Percentiles rank a stretch among this genome's conserved stretches.
phyloP scores from a whole-genome alignment of 768 basidiomycete genomes.

The Pulveroboletus sp. region DNA sequence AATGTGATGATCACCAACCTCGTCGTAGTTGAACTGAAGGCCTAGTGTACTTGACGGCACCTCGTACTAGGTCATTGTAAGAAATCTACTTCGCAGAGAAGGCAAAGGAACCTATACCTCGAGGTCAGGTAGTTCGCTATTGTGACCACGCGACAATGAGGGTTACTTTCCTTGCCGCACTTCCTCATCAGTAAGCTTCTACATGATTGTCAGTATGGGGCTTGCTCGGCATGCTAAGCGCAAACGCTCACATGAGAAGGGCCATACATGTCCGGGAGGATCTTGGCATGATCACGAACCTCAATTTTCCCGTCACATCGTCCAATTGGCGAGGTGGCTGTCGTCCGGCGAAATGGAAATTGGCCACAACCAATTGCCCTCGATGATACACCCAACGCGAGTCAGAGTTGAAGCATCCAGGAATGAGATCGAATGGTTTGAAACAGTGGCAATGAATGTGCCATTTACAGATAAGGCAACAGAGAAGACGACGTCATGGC shows the following conservation, averaged over 20 bases:
- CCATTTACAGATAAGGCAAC: background rate
- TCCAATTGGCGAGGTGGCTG: background rate
- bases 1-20: no score
- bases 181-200: background rate
- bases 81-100: no score
- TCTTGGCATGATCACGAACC: background rate
- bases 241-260: background rate
- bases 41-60: no score
- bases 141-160: no score
- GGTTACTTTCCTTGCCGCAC: no score
- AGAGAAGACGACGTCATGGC: no score
- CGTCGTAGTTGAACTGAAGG: no score
- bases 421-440: background rate
- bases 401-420: background rate
- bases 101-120: rapidly evolving
- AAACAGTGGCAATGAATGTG: background rate
- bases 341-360: background rate
- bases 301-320: background rate
- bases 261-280: background rate
- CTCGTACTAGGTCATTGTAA: background rate
- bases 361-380: background rate
- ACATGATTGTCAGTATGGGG: background rate
- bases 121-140: no score
- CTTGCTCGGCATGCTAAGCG: background rate
- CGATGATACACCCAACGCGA: background rate